Percentiles rank a stretch among this genome's conserved stretches.
phyloP scores from a whole-genome alignment of 306 rosid genomes.

The Canavalia gladiata region DNA sequence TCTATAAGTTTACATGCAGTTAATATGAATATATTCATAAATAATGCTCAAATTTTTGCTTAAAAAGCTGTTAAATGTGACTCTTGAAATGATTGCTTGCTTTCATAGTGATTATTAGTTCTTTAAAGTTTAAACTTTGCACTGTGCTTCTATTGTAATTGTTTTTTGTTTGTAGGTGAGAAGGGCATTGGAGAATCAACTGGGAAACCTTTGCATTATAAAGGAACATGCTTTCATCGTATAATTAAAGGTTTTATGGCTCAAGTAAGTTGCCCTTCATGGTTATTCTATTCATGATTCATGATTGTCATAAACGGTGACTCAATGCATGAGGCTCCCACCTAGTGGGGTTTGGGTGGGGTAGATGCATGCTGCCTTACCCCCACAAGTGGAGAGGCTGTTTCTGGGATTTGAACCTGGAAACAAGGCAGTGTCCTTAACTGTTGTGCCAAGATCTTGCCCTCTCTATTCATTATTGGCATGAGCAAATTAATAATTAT shows the following conservation, averaged over 20 bases:
- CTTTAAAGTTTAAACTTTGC: constrained; percentile 9
- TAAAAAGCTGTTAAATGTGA: background rate
- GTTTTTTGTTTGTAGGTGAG: constrained; percentile 70
- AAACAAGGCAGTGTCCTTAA: background rate
- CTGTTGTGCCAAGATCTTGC: background rate
- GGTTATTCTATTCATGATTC: constrained; percentile 28
- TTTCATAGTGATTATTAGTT: constrained; percentile 7
- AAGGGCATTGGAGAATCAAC: constrained; percentile 88
- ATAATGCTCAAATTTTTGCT: background rate
- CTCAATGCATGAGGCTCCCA: background rate
- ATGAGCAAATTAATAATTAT: constrained; percentile 41
- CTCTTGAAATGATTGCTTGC: constrained; percentile 13
- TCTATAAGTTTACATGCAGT: constrained; percentile 2
- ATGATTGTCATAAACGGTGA: background rate
- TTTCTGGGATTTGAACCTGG: background rate
- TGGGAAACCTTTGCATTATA: constrained; percentile 86
- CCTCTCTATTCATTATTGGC: constrained; percentile 19
- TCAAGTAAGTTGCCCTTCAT: constrained; percentile 72
- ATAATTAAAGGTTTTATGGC: constrained; percentile 96
- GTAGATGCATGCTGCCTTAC: background rate
- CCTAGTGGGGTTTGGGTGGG: background rate
- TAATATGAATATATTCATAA: background rate
- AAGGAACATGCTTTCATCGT: constrained; percentile 87
- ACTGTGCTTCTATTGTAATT: constrained; percentile 29
- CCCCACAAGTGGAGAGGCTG: background rate